Evolutionary conservation across 2,329 filamentous ascomycete species (phyloP), one percentile per base, ranked within the genome.

Genomic region (Curvularia verruculosa): DNA sequence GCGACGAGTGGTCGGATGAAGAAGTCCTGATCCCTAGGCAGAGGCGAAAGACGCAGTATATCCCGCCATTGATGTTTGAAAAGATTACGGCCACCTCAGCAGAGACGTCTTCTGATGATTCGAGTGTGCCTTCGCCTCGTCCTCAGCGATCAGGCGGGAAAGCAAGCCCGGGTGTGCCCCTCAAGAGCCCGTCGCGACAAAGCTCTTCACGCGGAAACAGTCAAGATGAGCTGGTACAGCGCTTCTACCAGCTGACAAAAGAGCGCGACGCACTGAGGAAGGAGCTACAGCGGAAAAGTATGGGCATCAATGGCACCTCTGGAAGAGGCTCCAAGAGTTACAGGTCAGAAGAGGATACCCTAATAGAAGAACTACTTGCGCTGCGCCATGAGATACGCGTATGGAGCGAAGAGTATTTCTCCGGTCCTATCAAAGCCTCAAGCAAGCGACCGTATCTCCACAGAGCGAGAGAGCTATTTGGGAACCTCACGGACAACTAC

Each of bases 211-310:
- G 63, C 18, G 70, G 71, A 18, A 73, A 68, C 49, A 75, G 68
- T 40, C 73, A 75, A 44, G 74, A 76, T n/a, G 73, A 76, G 47
- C 60, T 76, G 15, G 68, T 76, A 15, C 66, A 72, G 58, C 72
- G 73, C 24, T 75, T 75, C 62, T 75, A 75, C 53, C 69, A 74
- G 39, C 70, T 76, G n/a, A 74, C 74, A n/a, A 61, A 69, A 53
- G 74, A 76, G 58, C 65, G 74, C 34, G 74, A 76, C 53, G 71
- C 72, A 10, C 63, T 76, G 43, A 61, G 74, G 48, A 74, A 75
- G 51, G 68, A 75, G 60, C 63, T 76, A 15, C 73, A 75, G 53
- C 63, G 73, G 41, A 70, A 70, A 59, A 73, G 70, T 36, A 64
- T 74, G 62, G 70, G 68, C 0, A 61, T 65, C 1, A 59, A 74